These are phyloP conservation scores for Podila horticola DNA, from an alignment of 192 early-diverging fungal species.

Conservation along the genomic window DNA sequence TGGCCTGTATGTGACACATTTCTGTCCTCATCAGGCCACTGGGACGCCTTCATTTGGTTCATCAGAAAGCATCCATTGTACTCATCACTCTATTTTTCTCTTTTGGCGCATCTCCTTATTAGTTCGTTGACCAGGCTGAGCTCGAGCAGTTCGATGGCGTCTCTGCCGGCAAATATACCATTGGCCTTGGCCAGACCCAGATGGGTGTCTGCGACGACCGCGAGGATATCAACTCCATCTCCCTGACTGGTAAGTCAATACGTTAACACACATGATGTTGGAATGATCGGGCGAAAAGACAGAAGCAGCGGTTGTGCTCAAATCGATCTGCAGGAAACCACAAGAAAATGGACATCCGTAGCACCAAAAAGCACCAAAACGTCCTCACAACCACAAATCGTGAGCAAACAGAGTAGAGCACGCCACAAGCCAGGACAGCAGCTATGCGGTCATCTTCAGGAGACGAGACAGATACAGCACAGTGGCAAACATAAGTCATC, in stretches of 20 bases:
- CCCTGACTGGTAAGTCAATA: conserved; percentile 74
- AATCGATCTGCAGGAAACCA: no score
- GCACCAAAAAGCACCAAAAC: no score
- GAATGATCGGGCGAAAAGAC: neutral
- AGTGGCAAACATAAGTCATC: neutral
- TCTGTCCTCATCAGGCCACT: no score
- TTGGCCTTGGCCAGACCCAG: conserved; percentile 94
- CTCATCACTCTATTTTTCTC: neutral
- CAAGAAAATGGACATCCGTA: no score
- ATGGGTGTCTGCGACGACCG: conserved; percentile 98
- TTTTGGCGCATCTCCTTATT: neutral
- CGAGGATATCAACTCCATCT: conserved; percentile 93
- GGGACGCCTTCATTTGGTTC: neutral
- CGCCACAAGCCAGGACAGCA: neutral
- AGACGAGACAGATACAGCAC: neutral
- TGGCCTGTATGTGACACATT: no score
- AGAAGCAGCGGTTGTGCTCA: neutral
- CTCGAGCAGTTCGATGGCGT: conserved; percentile 92
- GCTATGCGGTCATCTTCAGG: neutral
- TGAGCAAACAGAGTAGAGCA: neutral
- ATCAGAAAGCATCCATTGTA: neutral
- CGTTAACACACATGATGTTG: neutral
- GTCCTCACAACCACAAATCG: no score
- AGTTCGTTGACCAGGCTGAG: conserved; percentile 71
- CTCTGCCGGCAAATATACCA: conserved; percentile 97